A percentile compares a stretch with the other conserved stretches of the same genome.
These are phyloP conservation scores for Fusarium buxicola DNA, from an alignment of 2,329 filamentous ascomycete genomes.

Conservation along the genomic window DNA sequence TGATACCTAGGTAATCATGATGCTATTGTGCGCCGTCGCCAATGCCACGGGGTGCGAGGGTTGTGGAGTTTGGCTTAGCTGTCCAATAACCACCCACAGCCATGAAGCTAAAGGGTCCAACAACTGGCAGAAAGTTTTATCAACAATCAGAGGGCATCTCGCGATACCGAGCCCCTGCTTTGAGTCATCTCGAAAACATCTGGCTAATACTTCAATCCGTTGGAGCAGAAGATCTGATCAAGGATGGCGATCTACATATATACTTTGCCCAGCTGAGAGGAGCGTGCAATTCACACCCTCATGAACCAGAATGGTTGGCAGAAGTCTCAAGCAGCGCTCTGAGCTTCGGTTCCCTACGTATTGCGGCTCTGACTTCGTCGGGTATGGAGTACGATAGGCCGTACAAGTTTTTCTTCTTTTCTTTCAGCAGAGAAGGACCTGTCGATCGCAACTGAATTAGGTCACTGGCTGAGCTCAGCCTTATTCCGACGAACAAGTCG, in stretches of 20 bases:
- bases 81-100: too few species aligned
- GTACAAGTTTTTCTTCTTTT: conserved; percentile 21
- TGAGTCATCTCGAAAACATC: conserved; percentile 5
- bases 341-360: conserved; percentile 25
- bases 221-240: conserved; percentile 8
- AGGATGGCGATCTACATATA: conserved; percentile 14
- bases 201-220: conserved; percentile 3
- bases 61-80: too few species aligned
- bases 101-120: too few species aligned
- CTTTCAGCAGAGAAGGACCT: conserved; percentile 33
- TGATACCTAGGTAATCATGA: conserved; percentile 10
- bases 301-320: conserved; percentile 26
- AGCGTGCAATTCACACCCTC: conserved; percentile 11
- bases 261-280: conserved; percentile 32
- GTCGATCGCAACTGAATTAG: conserved; percentile 36
- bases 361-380: conserved; percentile 27
- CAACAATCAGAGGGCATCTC: background rate
- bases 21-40: too few species aligned
- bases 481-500: conserved; percentile 21
- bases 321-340: background rate
- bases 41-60: too few species aligned
- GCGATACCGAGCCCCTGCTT: background rate
- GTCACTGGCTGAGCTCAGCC: conserved; percentile 32
- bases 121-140: too few species aligned
- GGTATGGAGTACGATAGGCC: background rate